These are phyloP conservation scores for Entomortierella lignicola DNA, from an alignment of 192 early-diverging fungal genomes.

Conservation along the genomic window DNA sequence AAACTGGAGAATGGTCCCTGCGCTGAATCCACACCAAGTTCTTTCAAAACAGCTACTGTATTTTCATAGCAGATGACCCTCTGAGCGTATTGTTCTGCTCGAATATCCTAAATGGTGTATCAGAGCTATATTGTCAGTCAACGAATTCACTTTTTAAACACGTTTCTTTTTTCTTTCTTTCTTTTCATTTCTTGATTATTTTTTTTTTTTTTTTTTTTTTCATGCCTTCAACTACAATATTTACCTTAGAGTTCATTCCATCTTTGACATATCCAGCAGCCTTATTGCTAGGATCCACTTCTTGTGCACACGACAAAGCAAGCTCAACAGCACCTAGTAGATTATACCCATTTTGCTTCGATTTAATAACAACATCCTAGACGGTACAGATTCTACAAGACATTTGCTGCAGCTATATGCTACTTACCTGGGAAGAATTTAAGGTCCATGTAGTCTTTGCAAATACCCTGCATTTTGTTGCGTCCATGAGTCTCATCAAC, in stretches of 20 bases:
- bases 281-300: constrained; percentile 67
- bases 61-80: constrained; percentile 42
- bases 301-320: constrained; percentile 66
- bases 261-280: constrained; percentile 68
- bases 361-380: constrained; percentile 4
- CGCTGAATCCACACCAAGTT: constrained; percentile 29
- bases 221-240: too few species aligned
- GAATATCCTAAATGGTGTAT: constrained; percentile 24
- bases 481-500: constrained; percentile 59
- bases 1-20: constrained; percentile 37
- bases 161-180: too few species aligned
- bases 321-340: constrained; percentile 61
- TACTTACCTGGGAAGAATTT: constrained; percentile 47
- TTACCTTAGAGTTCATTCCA: constrained; percentile 60
- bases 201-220: too few species aligned
- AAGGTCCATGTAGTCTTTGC: constrained; percentile 60
- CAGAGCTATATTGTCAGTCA: constrained; percentile 1
- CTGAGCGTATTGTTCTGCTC: constrained; percentile 32
- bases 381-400: background rate
- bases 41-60: constrained; percentile 22
- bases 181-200: too few species aligned
- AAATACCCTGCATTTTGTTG: constrained; percentile 61
- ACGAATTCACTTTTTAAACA: too few species aligned
- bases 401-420: background rate
- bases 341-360: background rate